Percentiles rank a stretch among this genome's conserved stretches.
phyloP scores from a whole-genome alignment of 108 stramenopile genomes.

The Nitzschia sp. region DNA sequence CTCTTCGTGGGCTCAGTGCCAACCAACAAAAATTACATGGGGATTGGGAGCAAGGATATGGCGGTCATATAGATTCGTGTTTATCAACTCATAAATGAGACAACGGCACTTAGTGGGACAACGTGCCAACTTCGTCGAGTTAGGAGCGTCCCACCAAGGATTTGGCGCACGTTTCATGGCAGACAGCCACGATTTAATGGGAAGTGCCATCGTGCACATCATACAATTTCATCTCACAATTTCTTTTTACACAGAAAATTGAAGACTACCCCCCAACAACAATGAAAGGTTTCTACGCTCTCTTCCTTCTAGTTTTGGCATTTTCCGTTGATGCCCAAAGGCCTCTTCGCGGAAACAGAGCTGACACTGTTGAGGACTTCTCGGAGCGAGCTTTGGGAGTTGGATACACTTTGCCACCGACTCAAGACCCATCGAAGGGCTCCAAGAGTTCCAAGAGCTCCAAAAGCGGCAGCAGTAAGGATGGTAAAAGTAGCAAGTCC shows the following conservation, averaged over 20 bases:
- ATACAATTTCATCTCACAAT: no score
- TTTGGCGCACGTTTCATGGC: no score
- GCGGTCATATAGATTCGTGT: no score
- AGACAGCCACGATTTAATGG: no score
- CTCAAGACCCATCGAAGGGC: constrained; percentile 4
- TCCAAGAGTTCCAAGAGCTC: not conserved
- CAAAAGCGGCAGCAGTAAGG: not conserved
- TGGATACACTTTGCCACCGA: not conserved
- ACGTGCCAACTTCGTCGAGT: no score
- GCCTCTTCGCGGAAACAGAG: constrained; percentile 1
- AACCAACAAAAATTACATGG: no score
- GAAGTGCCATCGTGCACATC: no score
- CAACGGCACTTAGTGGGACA: no score
- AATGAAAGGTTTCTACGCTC: not conserved
- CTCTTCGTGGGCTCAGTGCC: no score
- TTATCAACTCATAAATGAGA: no score
- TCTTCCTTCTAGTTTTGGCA: not conserved
- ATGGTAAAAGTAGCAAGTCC: not conserved
- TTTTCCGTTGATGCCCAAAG: not conserved
- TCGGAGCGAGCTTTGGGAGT: not conserved
- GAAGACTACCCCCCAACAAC: not conserved
- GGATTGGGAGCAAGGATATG: no score
- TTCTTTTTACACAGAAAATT: not conserved
- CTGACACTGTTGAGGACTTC: not conserved
- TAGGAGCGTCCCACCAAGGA: no score